Evolutionary conservation across 257 asterid species (phyloP), one percentile per base, ranked within the genome.

Genomic region (Fraxinus excelsior): DNA sequence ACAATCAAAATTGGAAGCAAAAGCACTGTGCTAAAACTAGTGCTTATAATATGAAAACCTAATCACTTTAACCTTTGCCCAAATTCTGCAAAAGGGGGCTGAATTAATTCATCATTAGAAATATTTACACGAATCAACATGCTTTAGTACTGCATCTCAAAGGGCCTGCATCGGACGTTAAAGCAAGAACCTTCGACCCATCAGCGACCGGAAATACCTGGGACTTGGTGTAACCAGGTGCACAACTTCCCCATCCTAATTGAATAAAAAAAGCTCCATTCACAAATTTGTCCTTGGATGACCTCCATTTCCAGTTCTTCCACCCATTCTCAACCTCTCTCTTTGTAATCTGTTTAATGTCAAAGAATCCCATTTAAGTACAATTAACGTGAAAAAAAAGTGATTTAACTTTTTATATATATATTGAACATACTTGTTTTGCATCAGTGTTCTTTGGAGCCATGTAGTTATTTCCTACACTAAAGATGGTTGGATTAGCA

Each of bases 221-320:
- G n/a, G 82, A 4, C 53, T 49, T 82, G 5, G 77, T 74, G 86
- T 91, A 91, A 65, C 80, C 86, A 0, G 97, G 96, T 6, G 78
- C 69, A 3, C 71, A 71, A 60, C 78, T 88, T 73, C 96, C 98
- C 31, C 87, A 86, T 71, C 96, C 98, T 0, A 96, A 91, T 19
- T 87, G 94, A 18, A 89, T 82, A 70, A 91, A 91, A 66, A 85
- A 91, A 0, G 97, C 97, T n/a, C 96, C 98, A 53, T 91, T 91
- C 76, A 88, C 10, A 58, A 94, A 94, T 69, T 66, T 87, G 78
- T 94, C 98, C 77, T 81, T 87, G 0, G 93, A 88, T 0, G 91
- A 88, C 46, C 95, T 94, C 98, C 98, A 91, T 82, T 90, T 91
- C 97, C 96, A 94, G 29, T 71, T 86, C 28, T 62, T 78, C 94